Base-by-base conservation (phyloP, 805 yeast species). In the Yamadazyma ubonensis region DNA sequence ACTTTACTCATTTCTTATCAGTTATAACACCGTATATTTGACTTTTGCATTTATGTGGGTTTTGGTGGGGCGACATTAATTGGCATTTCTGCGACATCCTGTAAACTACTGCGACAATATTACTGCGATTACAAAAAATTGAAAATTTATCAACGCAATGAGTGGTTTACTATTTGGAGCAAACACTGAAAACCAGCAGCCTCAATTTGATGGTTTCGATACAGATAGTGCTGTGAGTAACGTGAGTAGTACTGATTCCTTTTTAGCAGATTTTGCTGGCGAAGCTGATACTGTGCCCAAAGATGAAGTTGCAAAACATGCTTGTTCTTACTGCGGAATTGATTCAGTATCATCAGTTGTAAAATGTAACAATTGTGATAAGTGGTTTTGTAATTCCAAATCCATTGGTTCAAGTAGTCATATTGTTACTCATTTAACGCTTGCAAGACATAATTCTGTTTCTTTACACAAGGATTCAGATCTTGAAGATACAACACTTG, bases 301-400 rank as follows among this genome's bases (percentile, higher is more conserved):
- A n/a, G n/a, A n/a, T n/a, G n/a, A n/a, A n/a, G n/a, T n/a, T n/a
- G n/a, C n/a, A 17, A 32, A 25, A 16, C 26, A 30, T 19, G 36
- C 32, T 6, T 39, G 43, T 18, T 22, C 36, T n/a, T 89, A 89
- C 59, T 89, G 97, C 65, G 93, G 89, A 1, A 69, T 86, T 19
- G 79, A 78, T 44, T 60, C 76, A 7, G 73, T 87, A 1, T 58
- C 76, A 5, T 73, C 83, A 34, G 84, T 88, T 10, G 84, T 85
- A 29, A 79, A 82, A 49, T 90, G 97, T 65, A 76, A 76, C 43
- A 69, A 73, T 5, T 90, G 96, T 61, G 62, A 77, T 50, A 82
- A 80, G 56, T 90, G 96, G 96, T 90, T 90, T 58, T 90, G 97
- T 67, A 90, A 90, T 57, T 75, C 86, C 10, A 78, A 78, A 41